Percentiles rank a stretch among this genome's conserved stretches.
Conservation (phyloP, 192 early-diverging fungal genomes). For the Ambispora gerdemannii region DNA sequence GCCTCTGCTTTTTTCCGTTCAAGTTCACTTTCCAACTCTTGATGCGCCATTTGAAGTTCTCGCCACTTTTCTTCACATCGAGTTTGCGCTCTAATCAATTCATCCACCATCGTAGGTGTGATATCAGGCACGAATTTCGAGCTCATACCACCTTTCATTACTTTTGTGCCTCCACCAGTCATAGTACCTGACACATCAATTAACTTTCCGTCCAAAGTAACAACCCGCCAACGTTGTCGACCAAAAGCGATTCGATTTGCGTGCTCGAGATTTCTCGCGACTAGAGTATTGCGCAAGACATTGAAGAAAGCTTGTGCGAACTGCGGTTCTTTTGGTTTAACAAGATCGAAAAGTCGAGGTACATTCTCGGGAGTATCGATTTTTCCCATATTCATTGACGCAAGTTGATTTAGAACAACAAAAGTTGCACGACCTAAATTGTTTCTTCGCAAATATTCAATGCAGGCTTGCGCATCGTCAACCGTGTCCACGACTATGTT, state of each 20-base stretch:
- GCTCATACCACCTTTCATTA: conserved; percentile 84
- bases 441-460: conserved; percentile 82
- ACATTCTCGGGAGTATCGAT: conserved; percentile 73
- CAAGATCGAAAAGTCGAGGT: conserved; percentile 87
- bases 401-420: conserved; percentile 75
- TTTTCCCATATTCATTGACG: conserved; percentile 44
- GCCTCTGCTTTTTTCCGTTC: conserved; percentile 52
- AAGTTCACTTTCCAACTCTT: conserved; percentile 42
- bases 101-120: conserved; percentile 50
- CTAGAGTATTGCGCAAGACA: conserved; percentile 81
- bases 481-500: conserved; percentile 92
- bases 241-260: conserved; percentile 89
- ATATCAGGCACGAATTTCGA: conserved; percentile 65
- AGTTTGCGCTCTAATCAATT: conserved; percentile 59
- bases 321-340: conserved; percentile 68
- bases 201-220: conserved; percentile 87
- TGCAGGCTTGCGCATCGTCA: conserved; percentile 78
- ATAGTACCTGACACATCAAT: conserved; percentile 92
- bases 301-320: conserved; percentile 86
- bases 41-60: conserved; percentile 46
- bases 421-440: conserved; percentile 86
- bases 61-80: conserved; percentile 52
- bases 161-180: conserved; percentile 82
- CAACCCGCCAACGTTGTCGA: conserved; percentile 80
- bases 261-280: conserved; percentile 75